phyloP scores from a whole-genome alignment of 1,284 basidiomycete genomes.

The Microbotryomycetes sp. region DNA sequence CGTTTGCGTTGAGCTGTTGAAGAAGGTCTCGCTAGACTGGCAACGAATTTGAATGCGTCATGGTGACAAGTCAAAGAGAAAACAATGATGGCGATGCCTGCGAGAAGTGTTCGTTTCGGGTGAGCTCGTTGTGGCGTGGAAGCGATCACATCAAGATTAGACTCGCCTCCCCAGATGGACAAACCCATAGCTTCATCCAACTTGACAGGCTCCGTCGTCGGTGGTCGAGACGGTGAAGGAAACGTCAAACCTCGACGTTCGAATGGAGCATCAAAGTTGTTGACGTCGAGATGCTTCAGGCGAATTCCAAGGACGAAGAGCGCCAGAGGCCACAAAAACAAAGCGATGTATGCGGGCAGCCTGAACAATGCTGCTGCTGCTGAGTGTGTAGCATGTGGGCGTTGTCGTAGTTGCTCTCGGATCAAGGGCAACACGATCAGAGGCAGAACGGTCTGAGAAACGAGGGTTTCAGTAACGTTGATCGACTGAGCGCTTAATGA shows the following conservation, averaged over 20 bases:
- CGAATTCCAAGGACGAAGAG: constrained; percentile 38
- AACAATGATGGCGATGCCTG: constrained; percentile 17
- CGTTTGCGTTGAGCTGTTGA: constrained; percentile 5
- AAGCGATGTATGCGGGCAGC: constrained; percentile 29
- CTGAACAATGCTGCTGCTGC: constrained; percentile 27
- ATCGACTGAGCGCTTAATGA: too few species aligned
- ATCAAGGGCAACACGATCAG: constrained; percentile 14
- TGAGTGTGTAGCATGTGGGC: neutral
- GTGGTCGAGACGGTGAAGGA: neutral
- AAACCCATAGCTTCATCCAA: constrained; percentile 8
- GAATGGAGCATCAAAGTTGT: constrained; percentile 5
- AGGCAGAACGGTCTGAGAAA: constrained; percentile 21
- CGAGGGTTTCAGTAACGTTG: too few species aligned
- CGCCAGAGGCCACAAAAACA: constrained; percentile 35
- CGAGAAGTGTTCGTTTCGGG: neutral
- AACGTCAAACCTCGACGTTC: neutral
- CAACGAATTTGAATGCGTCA: constrained; percentile 29
- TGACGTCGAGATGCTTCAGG: constrained; percentile 32
- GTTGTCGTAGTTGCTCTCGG: constrained; percentile 1
- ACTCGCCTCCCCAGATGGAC: constrained; percentile 10
- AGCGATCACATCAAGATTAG: too few species aligned
- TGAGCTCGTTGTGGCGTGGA: neutral
- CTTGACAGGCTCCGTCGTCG: neutral
- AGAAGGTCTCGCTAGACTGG: constrained; percentile 19
- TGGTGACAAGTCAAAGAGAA: constrained; percentile 24